Base-by-base conservation (phyloP, 2,329 filamentous ascomycete species). In the Sporothrix curviconia region DNA sequence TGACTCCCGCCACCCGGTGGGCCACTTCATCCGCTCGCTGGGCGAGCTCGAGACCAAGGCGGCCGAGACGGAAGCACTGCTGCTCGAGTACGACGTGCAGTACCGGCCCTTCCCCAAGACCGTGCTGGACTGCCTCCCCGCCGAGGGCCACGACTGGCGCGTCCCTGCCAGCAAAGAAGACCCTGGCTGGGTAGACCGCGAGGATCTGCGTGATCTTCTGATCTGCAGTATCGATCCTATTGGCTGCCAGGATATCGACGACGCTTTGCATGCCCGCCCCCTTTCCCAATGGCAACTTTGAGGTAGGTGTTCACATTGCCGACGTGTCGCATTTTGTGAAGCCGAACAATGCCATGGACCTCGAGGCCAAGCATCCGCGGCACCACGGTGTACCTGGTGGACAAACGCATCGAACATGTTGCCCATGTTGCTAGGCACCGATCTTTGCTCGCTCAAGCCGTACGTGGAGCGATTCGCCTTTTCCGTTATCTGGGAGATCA, bases 341-440 rank as follows among this genome's bases (percentile, higher is more conserved):
- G 73, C 92, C 95, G 25, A 91, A 89, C 71, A 99, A 92, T 67
- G 87, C 94, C 55, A 99, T 99, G 94, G 95, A 99, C 69, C 83
- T 85, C 49, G 94, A 99, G 74, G 94, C n/a, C 94, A 3, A 94
- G 90, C 68, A 84, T 95, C 67, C 87, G 94, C 66, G 94, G 94
- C 61, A 97, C 94, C 4, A 97, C 92, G 0, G 94, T 99, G 28
- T 99, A 99, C 70, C 78, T 99, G 15, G 94, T 99, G 3, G 94
- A 99, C 73, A 99, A 99, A 78, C 91, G 94, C 66, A 99, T 99
- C 66, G 95, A n/a, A 99, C 76, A 99, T 99, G 95, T 80, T 99
- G 71, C 95, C 95, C 1, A 92, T 91, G 80, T 85, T 99, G 32
- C 85, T 99, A 12, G 94, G 94, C 58, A 99, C 94, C 0, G 92